A percentile compares a stretch with the other conserved stretches of the same genome.
Evolutionary conservation across 768 basidiomycete genomes (phyloP).

Genomic region (Boletus reticuloceps): DNA sequence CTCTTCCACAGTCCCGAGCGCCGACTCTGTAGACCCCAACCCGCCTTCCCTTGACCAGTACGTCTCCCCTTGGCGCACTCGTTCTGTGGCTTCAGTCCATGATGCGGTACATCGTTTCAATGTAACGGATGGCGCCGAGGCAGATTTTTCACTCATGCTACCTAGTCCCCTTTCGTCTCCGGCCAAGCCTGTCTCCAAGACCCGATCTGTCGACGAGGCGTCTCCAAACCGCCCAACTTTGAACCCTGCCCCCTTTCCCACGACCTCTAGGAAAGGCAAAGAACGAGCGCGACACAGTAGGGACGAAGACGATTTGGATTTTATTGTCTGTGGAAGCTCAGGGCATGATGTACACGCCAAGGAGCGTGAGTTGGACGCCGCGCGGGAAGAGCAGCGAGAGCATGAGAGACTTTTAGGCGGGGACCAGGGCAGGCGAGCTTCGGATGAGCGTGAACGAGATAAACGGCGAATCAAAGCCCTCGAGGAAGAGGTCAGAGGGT

Average conservation of each 20-base stretch:
- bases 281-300: slow-evolving; percentile 36
- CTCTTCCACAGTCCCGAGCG: slow-evolving; percentile 1
- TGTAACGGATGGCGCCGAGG: slow-evolving; percentile 40
- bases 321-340: slow-evolving; percentile 39
- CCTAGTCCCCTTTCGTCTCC: slow-evolving; percentile 44
- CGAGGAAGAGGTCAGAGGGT: slow-evolving; percentile 60
- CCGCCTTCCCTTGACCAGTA: slow-evolving; percentile 13
- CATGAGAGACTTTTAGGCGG: slow-evolving; percentile 41
- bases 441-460: slow-evolving; percentile 49
- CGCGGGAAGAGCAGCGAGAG: slow-evolving; percentile 48
- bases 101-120: slow-evolving; percentile 50
- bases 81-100: slow-evolving; percentile 41
- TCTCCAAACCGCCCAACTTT: slow-evolving; percentile 1
- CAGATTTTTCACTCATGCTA: slow-evolving; percentile 50
- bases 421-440: slow-evolving; percentile 29
- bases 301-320: slow-evolving; percentile 23
- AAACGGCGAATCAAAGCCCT: slow-evolving; percentile 61
- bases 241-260: not conserved
- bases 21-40: not conserved
- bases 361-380: slow-evolving; percentile 60
- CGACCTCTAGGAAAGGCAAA: slow-evolving; percentile 42
- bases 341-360: slow-evolving; percentile 54
- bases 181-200: slow-evolving; percentile 21
- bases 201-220: slow-evolving; percentile 18
- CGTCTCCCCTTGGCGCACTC: slow-evolving; percentile 33